phyloP scores from a whole-genome alignment of 2,329 filamentous ascomycete species.

The Aspergillus carbonarius region DNA sequence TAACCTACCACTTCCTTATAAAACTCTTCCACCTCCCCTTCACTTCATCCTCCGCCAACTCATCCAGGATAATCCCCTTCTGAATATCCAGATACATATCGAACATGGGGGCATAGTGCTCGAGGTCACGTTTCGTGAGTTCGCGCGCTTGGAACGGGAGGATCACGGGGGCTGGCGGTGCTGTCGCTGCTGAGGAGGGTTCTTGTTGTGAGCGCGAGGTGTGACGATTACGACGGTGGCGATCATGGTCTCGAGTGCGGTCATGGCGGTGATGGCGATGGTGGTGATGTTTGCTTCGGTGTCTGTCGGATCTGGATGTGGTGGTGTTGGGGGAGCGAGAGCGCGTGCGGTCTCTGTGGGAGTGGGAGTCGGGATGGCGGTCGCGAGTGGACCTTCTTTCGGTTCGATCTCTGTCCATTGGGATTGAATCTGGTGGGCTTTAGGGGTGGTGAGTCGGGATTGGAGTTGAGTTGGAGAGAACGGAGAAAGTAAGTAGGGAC shows the following conservation, averaged over 20 bases:
- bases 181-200: conserved; percentile 8
- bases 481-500: neutral
- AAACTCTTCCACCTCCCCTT: conserved; percentile 94
- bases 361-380: conserved; percentile 12
- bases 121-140: conserved; percentile 69
- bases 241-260: conserved; percentile 16
- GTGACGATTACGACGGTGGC: conserved; percentile 11
- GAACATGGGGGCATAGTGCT: conserved; percentile 68
- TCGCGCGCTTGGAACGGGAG: conserved; percentile 67
- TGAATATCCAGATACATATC: conserved; percentile 85
- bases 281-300: conserved; percentile 32
- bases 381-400: conserved; percentile 10
- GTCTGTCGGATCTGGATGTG: conserved; percentile 19
- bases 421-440: neutral
- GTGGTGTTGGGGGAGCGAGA: conserved; percentile 37
- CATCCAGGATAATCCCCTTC: conserved; percentile 69
- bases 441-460: neutral
- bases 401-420: neutral
- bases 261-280: conserved; percentile 15
- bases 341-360: conserved; percentile 29
- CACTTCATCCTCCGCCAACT: conserved; percentile 71
- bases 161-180: conserved; percentile 27
- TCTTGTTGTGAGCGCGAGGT: neutral
- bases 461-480: neutral
- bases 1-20: conserved; percentile 71